Base-by-base conservation (phyloP, 805 yeast species). In the Candida pseudofarinosa region DNA sequence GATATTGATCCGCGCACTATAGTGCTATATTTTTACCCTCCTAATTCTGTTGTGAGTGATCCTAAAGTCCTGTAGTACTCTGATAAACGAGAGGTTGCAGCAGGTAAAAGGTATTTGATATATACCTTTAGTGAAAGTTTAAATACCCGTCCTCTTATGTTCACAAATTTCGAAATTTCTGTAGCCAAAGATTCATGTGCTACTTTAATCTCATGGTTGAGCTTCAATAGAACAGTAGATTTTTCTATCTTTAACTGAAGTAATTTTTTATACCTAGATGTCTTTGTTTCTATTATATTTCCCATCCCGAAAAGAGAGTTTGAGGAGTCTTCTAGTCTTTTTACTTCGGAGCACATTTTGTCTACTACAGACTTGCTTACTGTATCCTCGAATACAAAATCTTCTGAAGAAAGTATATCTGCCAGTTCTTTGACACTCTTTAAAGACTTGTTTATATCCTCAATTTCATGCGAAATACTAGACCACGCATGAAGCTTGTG, bases 131-230 rank as follows among this genome's bases (percentile, higher is more conserved):
- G 51, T 2, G 67, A 63, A 38, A 67, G 59, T 33, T 53, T 51
- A 33, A 76, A 45, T 44, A 76, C 69, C 1, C 59, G 58, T 2
- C 73, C 58, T 51, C 77, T 76, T 59, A 74, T 80, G 40, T 66
- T 69, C 49, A 83, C 61, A 46, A 77, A 82, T 39, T 74, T 77
- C 40, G 81, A 81, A 15, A 83, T 64, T 55, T 81, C 85, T 39
- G 78, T 73, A 0, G 90, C 89, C 3, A 83, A 49, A 1, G 59
- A 51, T 52, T 85, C 91, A 58, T 85, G 86, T n/a, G 65, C 72
- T 18, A 50, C 46, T 41, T 72, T 77, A 18, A 85, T 71, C 3
- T 72, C 78, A 15, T 54, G 46, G 46, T 73, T 77, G 36, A 82
- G 49, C 8, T 57, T 63, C 46, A 69, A 50, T 34, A 83, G 57